Conservation (phyloP, 2,329 filamentous ascomycete genomes). For the Sporothrix pseudoabietina region DNA sequence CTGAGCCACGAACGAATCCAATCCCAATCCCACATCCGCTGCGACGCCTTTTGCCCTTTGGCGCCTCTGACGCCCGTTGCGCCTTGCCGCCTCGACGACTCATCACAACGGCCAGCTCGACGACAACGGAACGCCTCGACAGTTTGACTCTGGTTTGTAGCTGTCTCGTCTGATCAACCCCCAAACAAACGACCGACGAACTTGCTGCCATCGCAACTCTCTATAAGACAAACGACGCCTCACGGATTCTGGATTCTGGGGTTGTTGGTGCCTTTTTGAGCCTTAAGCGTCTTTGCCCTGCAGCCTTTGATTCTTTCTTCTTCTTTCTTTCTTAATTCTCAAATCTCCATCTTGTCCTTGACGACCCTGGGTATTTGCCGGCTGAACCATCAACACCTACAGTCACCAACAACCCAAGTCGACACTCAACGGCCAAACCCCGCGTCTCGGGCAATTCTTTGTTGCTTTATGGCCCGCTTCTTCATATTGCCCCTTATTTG, state of each 20-base stretch:
- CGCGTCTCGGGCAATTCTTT: conserved; percentile 16
- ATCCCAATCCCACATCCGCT: conserved; percentile 23
- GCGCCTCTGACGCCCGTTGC: neutral
- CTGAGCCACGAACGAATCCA: conserved; percentile 24
- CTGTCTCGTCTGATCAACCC: neutral
- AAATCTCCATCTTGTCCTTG: neutral
- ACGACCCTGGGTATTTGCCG: conserved; percentile 16
- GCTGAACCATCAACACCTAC: neutral
- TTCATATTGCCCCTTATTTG: conserved; percentile 21
- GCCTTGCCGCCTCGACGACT: conserved; percentile 12
- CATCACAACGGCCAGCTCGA: conserved; percentile 10
- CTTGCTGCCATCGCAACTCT: conserved; percentile 6
- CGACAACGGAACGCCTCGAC: conserved; percentile 1
- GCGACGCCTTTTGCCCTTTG: neutral
- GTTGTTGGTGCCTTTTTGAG: neutral
- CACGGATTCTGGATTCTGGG: neutral
- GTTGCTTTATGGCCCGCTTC: conserved; percentile 3
- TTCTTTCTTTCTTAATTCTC: neutral
- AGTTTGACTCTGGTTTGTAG: neutral
- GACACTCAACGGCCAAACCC: neutral
- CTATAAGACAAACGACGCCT: conserved; percentile 14
- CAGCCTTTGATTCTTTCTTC: neutral
- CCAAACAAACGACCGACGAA: neutral
- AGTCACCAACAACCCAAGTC: neutral
- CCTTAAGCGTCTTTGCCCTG: neutral